Conservation (phyloP, 2,329 filamentous ascomycete species). For the Conoideocrella luteorostrata region DNA sequence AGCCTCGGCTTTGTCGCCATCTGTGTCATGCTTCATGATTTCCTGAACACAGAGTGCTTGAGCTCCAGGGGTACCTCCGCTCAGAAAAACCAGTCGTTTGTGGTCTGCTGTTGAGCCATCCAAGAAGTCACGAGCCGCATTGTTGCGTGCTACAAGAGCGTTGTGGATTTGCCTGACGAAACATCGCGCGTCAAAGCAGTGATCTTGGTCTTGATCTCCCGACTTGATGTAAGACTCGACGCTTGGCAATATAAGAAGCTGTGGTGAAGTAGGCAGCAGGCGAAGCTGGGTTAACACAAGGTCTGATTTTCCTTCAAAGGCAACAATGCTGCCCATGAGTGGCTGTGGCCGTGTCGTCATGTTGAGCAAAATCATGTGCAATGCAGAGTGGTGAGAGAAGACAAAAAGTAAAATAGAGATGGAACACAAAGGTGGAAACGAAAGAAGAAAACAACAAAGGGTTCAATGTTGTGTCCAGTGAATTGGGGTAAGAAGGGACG, state of each 20-base stretch:
- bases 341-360: slow-evolving; percentile 13
- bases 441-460: too few relatives aligned
- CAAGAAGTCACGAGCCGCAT: slow-evolving; percentile 46
- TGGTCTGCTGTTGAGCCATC: slow-evolving; percentile 35
- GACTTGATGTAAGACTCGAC: slow-evolving; percentile 7
- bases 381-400: not conserved
- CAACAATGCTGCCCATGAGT: slow-evolving; percentile 45
- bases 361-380: slow-evolving; percentile 3
- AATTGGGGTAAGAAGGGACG: too few relatives aligned
- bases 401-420: not conserved
- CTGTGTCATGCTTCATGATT: slow-evolving; percentile 46
- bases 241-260: slow-evolving; percentile 50
- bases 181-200: slow-evolving; percentile 22
- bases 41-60: slow-evolving; percentile 46
- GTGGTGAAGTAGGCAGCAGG: slow-evolving; percentile 51
- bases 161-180: slow-evolving; percentile 45
- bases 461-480: too few relatives aligned
- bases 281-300: slow-evolving; percentile 52
- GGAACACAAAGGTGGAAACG: not conserved
- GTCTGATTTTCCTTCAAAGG: slow-evolving; percentile 52
- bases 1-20: slow-evolving; percentile 43
- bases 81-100: slow-evolving; percentile 53
- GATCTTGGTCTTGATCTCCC: not conserved
- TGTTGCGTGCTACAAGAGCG: slow-evolving; percentile 39
- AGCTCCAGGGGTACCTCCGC: slow-evolving; percentile 51